Base-by-base conservation (phyloP, 352 stramenopile genomes). In the Albugo laibachii region DNA sequence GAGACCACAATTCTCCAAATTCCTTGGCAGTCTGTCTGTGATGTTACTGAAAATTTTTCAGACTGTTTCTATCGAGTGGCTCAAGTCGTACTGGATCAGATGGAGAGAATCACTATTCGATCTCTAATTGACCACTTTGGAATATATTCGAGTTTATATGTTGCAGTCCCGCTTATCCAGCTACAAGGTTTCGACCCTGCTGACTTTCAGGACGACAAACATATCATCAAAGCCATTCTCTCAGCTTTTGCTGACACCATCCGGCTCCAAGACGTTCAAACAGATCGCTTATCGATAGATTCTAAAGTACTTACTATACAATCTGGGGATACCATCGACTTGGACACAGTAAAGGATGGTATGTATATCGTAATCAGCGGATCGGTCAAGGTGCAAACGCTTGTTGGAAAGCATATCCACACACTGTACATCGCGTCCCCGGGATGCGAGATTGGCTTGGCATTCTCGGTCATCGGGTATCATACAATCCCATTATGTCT, bases 121-220 rank as follows among this genome's bases (percentile, higher is more conserved):
- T 78, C 78, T 8, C 49, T 92, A 6, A 65, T 87, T 18, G 70
- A 92, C 45, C 77, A 92, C 44, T 92, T 92, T 55, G 78, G 78
- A 10, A 46, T 87, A 8, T 52, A 56, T 6, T 53, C 56, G 0
- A 62, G 67, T 31, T 31, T 31, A 31, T 31, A 31, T 31, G 24
- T 31, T 31, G 24, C 24, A 31, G 24, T 31, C 8, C 24, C 24
- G 8, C 24, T 31, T 3, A 31, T 31, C 24, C 3, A 31, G 3
- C 8, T 31, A 8, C 3, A 8, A 31, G 24, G 8, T 31, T 31
- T 3, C 24, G 8, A 31, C 8, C 24, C 24, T 31, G 24, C 24
- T 8, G 8, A 31, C 24, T 31, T 31, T 31, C 24, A 31, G 24
- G 8, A 31, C 24, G 48, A 42, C 31, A 47, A 56, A 39, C 50